Conservation (phyloP, 495 filamentous ascomycete species). For the Evernia prunastri region DNA sequence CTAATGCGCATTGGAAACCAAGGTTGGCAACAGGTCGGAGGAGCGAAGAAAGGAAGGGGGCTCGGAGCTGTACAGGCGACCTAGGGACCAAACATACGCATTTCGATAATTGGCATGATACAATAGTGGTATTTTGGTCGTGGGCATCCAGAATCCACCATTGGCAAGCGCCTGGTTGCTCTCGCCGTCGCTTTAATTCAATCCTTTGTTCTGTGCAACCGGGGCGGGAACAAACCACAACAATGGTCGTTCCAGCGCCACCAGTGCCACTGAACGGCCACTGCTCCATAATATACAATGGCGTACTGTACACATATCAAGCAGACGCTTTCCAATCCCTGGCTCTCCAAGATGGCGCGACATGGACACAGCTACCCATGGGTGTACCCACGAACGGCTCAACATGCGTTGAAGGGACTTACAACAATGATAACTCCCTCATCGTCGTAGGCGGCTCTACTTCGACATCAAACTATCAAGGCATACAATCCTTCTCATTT, state of each 20-base stretch:
- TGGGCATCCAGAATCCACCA: background rate
- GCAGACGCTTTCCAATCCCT: constrained; percentile 69
- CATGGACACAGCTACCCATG: constrained; percentile 60
- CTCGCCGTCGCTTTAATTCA: constrained; percentile 1
- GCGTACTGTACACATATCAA: constrained; percentile 82
- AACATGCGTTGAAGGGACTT: constrained; percentile 62
- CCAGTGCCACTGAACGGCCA: constrained; percentile 58
- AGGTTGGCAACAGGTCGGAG: background rate
- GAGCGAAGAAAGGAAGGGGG: constrained; percentile 6
- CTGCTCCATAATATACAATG: constrained; percentile 76
- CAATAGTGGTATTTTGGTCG: constrained; percentile 1
- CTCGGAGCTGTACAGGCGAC: background rate
- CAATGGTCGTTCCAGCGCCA: constrained; percentile 62
- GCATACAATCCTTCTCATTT: constrained; percentile 82
- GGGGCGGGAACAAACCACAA: background rate
- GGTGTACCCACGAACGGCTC: constrained; percentile 65
- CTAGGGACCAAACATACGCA: background rate
- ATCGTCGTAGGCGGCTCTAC: constrained; percentile 77
- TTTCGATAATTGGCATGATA: constrained; percentile 2
- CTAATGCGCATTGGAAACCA: background rate
- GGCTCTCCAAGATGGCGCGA: constrained; percentile 55
- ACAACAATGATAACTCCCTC: constrained; percentile 54
- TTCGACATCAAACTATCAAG: constrained; percentile 51
- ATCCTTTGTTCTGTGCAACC: background rate
- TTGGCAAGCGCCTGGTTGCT: constrained; percentile 14